phyloP scores from a whole-genome alignment of 352 stramenopile species.

The Plasmopara halstedii region DNA sequence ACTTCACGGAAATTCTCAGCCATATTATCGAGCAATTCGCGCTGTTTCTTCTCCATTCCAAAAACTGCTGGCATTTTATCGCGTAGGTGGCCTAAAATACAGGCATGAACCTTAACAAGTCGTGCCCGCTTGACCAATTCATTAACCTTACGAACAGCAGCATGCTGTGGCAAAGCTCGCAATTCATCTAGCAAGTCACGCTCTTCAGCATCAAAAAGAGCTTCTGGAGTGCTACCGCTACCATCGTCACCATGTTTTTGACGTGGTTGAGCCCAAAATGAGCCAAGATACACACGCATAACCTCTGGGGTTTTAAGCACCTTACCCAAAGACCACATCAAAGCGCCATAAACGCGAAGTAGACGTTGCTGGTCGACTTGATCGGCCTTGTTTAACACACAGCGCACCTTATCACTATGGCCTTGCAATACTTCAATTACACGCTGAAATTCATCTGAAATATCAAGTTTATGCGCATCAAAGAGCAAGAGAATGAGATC shows the following conservation, averaged over 20 bases:
- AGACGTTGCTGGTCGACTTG: constrained; percentile 96
- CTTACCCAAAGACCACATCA: constrained; percentile 98
- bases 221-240: constrained; percentile 29
- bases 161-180: constrained; percentile 91
- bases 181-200: constrained; percentile 97
- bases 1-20: constrained; percentile 95
- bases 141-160: constrained; percentile 91
- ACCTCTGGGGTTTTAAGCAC: constrained; percentile 97
- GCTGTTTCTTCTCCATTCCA: constrained; percentile 96
- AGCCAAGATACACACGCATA: constrained; percentile 96
- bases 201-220: constrained; percentile 96
- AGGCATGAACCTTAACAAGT: constrained; percentile 95
- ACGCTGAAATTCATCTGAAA: constrained; percentile 97
- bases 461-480: constrained; percentile 99
- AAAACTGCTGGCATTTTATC: constrained; percentile 96
- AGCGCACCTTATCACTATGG: constrained; percentile 98
- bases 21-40: constrained; percentile 93
- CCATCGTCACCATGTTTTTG: constrained; percentile 79
- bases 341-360: constrained; percentile 95
- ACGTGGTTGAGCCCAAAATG: constrained; percentile 93
- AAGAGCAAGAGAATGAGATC: constrained; percentile 99
- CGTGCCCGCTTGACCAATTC: constrained; percentile 94
- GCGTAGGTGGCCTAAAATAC: constrained; percentile 95
- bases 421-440: constrained; percentile 95
- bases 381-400: constrained; percentile 99